phyloP scores from a whole-genome alignment of 768 basidiomycete genomes.

The Suillus luteus region DNA sequence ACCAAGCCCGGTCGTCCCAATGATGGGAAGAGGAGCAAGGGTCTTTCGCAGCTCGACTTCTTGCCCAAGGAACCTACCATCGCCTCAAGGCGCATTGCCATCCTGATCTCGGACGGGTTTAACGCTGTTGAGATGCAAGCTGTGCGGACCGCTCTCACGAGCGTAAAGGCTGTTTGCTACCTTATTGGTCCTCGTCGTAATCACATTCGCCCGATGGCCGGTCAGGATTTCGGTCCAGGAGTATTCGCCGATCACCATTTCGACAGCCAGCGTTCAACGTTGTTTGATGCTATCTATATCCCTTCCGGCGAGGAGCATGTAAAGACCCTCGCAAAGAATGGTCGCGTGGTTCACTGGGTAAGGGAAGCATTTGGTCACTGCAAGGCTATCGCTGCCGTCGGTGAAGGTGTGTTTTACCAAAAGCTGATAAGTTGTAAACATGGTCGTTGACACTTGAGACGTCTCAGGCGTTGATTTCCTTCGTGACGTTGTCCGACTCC shows the following conservation, averaged over 20 bases:
- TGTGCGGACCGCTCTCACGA: conserved; percentile 54
- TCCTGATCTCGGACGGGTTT: conserved; percentile 78
- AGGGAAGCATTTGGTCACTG: conserved; percentile 86
- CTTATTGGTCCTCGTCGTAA: conserved; percentile 71
- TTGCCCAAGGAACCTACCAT: conserved; percentile 58
- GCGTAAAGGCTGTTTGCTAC: conserved; percentile 57
- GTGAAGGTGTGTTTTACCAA: conserved; percentile 48
- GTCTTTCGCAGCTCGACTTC: conserved; percentile 63
- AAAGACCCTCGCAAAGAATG: conserved; percentile 58
- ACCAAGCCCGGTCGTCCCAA: conserved; percentile 51
- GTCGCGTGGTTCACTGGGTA: conserved; percentile 78
- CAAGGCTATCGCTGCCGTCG: conserved; percentile 80
- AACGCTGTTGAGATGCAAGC: conserved; percentile 58
- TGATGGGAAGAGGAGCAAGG: conserved; percentile 55
- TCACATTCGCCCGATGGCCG: conserved; percentile 39
- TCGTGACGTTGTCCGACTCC: conserved; percentile 45
- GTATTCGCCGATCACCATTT: conserved; percentile 68
- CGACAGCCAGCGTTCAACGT: conserved; percentile 77
- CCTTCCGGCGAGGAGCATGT: conserved; percentile 67
- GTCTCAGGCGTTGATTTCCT: conserved; percentile 50
- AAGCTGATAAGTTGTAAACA: conserved; percentile 3
- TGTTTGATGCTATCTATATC: conserved; percentile 83
- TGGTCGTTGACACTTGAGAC: conserved; percentile 8
- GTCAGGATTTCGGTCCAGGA: conserved; percentile 28
- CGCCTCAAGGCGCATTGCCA: conserved; percentile 69